Base-by-base conservation (phyloP, 306 rosid genomes). In the Quercus wislizeni region DNA sequence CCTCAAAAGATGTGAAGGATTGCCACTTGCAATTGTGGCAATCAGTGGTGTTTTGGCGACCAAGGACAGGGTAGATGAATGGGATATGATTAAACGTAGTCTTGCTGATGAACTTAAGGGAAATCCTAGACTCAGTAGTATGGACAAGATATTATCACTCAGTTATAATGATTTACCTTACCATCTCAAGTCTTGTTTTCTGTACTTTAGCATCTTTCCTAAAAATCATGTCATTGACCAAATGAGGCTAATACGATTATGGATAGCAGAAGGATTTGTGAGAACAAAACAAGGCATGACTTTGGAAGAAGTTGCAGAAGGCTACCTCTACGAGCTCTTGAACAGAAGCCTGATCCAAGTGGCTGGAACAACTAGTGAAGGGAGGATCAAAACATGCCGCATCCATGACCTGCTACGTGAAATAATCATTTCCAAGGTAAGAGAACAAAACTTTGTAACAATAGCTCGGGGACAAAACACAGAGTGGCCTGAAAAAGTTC, bases 21-120 rank as follows among this genome's bases (percentile, higher is more conserved):
- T 88, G 78, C 89, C 91, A 31, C 74, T 88, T 5, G 91, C 91
- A 49, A 85, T 88, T 79, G 91, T 88, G 35, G 88, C 89, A 69
- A 81, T 85, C 33, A 72, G 91, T 38, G 91, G 91, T 51, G 80
- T 83, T 61, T 68, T 88, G 81, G 81, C 86, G 12, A 88, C 87
- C 9, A 73, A 21, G 83, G 63, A 31, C 68, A 83, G 31, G 35
- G 83, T 87, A 35, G 91, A 87, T 55, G 88, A 87, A 11, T 87
- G 91, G 91, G 52, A 67, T 67, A 33, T 67, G 52, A 67, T 67
- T 33, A 6, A 8, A 19, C 52, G 72, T 3, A 33, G 72, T 3
- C 72, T 67, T 33, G 49, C 0, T 33, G 72, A 67, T 35, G 51
- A 35, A 35, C 25, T 67, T 4, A 9, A 18, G 38, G 72, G 33